A percentile compares a stretch with the other conserved stretches of the same genome.
Conservation (phyloP, 2,329 filamentous ascomycete species). For the Gnomoniopsis sp. region DNA sequence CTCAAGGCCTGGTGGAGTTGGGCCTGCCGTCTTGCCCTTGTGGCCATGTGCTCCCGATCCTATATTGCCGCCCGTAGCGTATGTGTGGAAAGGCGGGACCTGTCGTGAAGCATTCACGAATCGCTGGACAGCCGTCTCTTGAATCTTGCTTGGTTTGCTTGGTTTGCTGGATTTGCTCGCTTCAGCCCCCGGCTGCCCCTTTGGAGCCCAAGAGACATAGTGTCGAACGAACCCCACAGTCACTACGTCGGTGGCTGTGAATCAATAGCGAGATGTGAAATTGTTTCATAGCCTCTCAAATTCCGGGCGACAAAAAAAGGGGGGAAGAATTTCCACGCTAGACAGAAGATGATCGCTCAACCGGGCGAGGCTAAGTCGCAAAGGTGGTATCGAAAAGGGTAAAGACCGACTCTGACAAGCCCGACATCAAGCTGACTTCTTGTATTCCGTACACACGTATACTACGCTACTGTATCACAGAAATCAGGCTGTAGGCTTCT, state of each 20-base stretch:
- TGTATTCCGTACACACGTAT: too few relatives aligned
- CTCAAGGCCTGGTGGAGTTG: background rate
- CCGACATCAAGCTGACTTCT: background rate
- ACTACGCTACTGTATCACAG: background rate
- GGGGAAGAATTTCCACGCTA: background rate
- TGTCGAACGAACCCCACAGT: background rate
- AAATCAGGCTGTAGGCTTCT: background rate
- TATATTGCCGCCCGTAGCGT: too few relatives aligned
- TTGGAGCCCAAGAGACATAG: too few relatives aligned
- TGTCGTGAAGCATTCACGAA: too few relatives aligned
- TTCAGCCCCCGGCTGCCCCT: too few relatives aligned
- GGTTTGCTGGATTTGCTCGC: too few relatives aligned
- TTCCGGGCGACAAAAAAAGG: background rate
- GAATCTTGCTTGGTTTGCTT: too few relatives aligned
- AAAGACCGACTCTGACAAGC: background rate
- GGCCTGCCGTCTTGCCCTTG: background rate
- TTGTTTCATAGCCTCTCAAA: background rate
- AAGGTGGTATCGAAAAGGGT: background rate
- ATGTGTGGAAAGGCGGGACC: too few relatives aligned
- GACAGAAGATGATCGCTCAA: background rate
- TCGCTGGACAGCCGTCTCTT: too few relatives aligned
- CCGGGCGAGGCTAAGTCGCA: background rate
- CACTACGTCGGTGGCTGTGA: slow-evolving; percentile 2
- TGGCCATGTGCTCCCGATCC: too few relatives aligned
- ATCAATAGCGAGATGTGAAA: background rate